phyloP scores from a whole-genome alignment of 306 rosid genomes.

The Quercus gilva region DNA sequence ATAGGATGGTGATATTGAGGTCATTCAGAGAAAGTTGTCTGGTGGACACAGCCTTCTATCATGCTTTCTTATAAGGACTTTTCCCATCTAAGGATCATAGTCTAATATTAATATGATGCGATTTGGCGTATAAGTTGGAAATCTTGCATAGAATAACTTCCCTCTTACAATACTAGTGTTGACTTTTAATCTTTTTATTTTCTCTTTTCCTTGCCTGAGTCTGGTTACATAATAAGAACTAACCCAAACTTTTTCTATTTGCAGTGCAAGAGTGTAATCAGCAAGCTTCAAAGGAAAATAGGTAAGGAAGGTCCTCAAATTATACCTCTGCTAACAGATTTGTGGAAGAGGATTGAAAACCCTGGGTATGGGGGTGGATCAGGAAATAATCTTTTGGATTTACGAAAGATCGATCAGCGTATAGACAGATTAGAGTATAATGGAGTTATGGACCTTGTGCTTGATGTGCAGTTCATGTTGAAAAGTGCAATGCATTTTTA shows the following conservation, averaged over 20 bases:
- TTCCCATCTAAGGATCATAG: background rate
- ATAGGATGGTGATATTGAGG: background rate
- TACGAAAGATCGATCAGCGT: conserved; percentile 80
- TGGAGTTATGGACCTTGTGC: conserved; percentile 84
- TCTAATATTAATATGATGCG: background rate
- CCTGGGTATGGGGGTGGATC: conserved; percentile 58
- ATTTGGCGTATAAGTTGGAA: background rate
- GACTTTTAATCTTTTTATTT: conserved; percentile 11
- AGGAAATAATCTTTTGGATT: conserved; percentile 64
- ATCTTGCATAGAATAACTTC: background rate
- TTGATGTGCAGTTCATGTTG: conserved; percentile 88
- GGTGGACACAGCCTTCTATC: background rate
- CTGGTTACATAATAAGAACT: conserved; percentile 13
- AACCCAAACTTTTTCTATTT: conserved; percentile 19
- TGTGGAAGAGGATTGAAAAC: conserved; percentile 84
- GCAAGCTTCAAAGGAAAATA: conserved; percentile 83
- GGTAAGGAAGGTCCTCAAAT: conserved; percentile 90
- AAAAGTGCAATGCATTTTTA: conserved; percentile 78
- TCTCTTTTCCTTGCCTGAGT: conserved; percentile 8
- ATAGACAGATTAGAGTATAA: conserved; percentile 78
- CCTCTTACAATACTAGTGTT: background rate
- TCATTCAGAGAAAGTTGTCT: background rate
- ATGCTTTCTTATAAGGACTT: background rate
- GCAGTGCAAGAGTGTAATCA: conserved; percentile 91
- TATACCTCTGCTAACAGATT: conserved; percentile 82